Evolutionary conservation across 176 grass and related monocot species (phyloP), one percentile per base, ranked within the genome.

Genomic region (Hordeum marinum): DNA sequence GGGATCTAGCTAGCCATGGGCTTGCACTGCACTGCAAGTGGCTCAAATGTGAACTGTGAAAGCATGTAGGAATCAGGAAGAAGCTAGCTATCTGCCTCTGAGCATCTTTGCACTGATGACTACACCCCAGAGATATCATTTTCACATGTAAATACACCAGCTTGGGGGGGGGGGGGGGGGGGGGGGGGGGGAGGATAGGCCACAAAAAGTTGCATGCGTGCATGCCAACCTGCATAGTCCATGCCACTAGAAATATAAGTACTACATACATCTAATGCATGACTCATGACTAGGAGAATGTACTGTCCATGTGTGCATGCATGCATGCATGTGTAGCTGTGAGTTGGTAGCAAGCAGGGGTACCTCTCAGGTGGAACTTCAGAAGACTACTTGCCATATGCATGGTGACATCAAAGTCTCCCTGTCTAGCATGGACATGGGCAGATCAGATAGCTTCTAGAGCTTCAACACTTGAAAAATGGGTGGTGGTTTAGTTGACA

Each of bases 321-420:
- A 34, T 76, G 81, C 85, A 45, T 39, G 52, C 67, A 77, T 83
- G 81, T 72, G 65, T 82, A 8, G 43, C 7, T 86, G 78, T 26
- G 80, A 40, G 39, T 41, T 41, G 39, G 39, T 41, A 41, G 8
- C 39, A 41, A 41, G 39, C 88, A 86, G 35, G 63, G 78, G 78
- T 90, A 13, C 83, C 50, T 85, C 29, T 89, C 88, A 81, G 42
- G 72, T 76, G 35, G 83, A 64, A 64, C 25, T 86, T 82, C 63
- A 72, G 83, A 82, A 17, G 75, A 26, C 84, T 65, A 31, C 46
- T 74, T 75, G 35, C 45, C 88, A 90, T 50, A 6, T 90, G 66
- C 58, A 46, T 78, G 72, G 77, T 83, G 84, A 58, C 64, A 83
- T 77, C 58, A 58, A 85, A 69, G 72, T 82, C 72, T 64, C 23